Base-by-base conservation (phyloP, 2,329 filamentous ascomycete genomes). In the Intubia oerlemansii region DNA sequence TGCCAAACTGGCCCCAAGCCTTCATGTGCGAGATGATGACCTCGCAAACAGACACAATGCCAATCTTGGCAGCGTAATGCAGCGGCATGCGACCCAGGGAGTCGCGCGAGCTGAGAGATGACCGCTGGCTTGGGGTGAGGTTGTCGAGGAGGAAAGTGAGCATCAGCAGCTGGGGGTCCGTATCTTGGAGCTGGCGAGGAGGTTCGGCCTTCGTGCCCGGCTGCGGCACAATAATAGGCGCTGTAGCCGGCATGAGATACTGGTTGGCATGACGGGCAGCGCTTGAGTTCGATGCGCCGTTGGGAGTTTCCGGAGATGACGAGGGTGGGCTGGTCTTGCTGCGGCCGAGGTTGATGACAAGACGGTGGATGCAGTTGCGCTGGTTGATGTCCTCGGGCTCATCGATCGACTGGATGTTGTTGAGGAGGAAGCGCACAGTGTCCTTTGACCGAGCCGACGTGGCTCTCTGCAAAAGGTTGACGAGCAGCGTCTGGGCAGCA, bases 21-120 rank as follows among this genome's bases (percentile, higher is more conserved):
- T 85, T 78, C 71, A 98, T 84, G 42, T 76, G 74, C 37, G 74
- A 70, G 54, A 93, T 84, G 39, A 95, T 65, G 15, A 84, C 62
- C 44, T 91, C 66, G 44, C 81, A 92, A 8, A 93, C 73, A n/a
- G 81, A 67, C 4, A 88, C 78, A 41, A 93, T 82, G 3, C 88
- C 88, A 44, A 90, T 92, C 46, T 95, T 82, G 0, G 88, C 85
- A 3, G 82, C 82, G 45, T 93, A 93, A 47, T 95, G 85, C 9
- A 95, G 59, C 2, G 85, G 82, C 10, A 85, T 62, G 5, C 85
- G 75, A 3, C 81, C 84, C 34, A 85, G 77, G 0, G 70, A 62
- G 49, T 95, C 85, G 34, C 63, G 69, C 10, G 66, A 64, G 28
- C 63, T 56, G 9, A 95, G 54, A 0, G 75, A 74, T 10, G 47